Base-by-base conservation (phyloP, 1,139 yeast genomes). In the Blastobotrys petasosporus region DNA sequence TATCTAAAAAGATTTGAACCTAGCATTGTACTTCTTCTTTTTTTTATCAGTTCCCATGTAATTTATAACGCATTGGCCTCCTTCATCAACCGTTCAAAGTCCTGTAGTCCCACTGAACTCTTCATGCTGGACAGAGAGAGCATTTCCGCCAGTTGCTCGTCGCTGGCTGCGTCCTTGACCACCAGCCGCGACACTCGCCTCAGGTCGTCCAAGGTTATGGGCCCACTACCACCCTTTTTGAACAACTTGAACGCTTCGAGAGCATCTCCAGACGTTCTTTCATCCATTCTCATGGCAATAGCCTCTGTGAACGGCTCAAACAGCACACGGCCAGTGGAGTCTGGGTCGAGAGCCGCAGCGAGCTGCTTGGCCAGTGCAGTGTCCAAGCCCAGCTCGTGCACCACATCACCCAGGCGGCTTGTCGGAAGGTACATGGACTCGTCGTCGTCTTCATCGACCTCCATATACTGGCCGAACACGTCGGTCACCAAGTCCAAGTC, bases 1-100 rank as follows among this genome's bases (percentile, higher is more conserved):
- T 61, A 82, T 90, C 57, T 90, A 73, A 68, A 7, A 6, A 15
- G 4, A 15, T 29, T 8, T 23, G 4, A 25, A 4, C 33, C 33
- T 8, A 31, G 33, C 12, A 33, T 12, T 15, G 37, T 33, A 10
- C 3, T 15, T 33, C 4, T 13, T 33, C 5, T 5, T 33, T 16
- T 33, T 12, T 33, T 33, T 31, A 5, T 33, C 4, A n/a, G 5
- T 13, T 31, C 15, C 10, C 16, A 17, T 12, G 15, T 20, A 32
- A 10, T 17, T 35, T 50, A 50, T 16, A 51, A 32, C 6, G 41
- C 55, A 17, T 51, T 50, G 11, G 54, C 55, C 28, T 49, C 45
- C 36, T 44, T 50, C 56, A 60, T 53, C 12, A 60, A 52, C 5
- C 41, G 29, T 15, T 42, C 46, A 44, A 60, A 60, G 8, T 53